A percentile compares a stretch with the other conserved stretches of the same genome.
Conservation (phyloP, 2,329 filamentous ascomycete species). For the Furcasterigmium sp. region DNA sequence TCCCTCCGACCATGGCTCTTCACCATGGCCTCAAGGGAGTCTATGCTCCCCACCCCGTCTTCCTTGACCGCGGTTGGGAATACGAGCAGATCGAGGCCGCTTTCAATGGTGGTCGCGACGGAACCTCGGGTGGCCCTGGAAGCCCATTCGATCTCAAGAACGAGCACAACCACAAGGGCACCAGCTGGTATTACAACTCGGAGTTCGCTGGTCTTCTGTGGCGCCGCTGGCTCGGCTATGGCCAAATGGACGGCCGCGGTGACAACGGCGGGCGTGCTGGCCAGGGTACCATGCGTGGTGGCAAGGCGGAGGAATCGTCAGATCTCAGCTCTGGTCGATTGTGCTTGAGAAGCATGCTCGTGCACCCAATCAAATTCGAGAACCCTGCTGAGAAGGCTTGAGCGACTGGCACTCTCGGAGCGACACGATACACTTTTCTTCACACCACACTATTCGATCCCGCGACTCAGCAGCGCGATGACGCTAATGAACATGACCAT, state of each 20-base stretch:
- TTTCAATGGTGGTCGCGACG: slow-evolving; percentile 72
- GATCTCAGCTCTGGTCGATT: slow-evolving; percentile 54
- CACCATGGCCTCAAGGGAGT: slow-evolving; percentile 76
- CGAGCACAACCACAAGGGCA: slow-evolving; percentile 78
- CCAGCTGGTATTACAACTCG: slow-evolving; percentile 81
- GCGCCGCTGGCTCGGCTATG: slow-evolving; percentile 67
- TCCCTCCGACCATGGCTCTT: slow-evolving; percentile 63
- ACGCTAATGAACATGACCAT: background rate
- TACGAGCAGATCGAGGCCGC: slow-evolving; percentile 63
- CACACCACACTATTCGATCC: background rate
- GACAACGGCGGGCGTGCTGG: slow-evolving; percentile 42
- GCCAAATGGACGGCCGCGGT: slow-evolving; percentile 46
- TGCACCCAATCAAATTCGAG: slow-evolving; percentile 76
- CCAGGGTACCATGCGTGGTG: slow-evolving; percentile 42
- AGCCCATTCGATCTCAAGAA: slow-evolving; percentile 64
- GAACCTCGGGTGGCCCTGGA: slow-evolving; percentile 58
- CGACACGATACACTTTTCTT: background rate
- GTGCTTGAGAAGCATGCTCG: slow-evolving; percentile 73
- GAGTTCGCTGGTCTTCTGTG: slow-evolving; percentile 74
- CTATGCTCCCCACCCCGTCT: slow-evolving; percentile 77
- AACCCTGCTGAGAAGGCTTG: slow-evolving; percentile 36
- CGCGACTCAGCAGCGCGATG: background rate
- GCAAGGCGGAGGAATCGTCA: slow-evolving; percentile 44
- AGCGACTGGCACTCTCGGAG: too few relatives aligned
- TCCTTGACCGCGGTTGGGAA: slow-evolving; percentile 72